phyloP scores from a whole-genome alignment of 208 protist genomes.

The Acanthamoeba rhysodes region DNA sequence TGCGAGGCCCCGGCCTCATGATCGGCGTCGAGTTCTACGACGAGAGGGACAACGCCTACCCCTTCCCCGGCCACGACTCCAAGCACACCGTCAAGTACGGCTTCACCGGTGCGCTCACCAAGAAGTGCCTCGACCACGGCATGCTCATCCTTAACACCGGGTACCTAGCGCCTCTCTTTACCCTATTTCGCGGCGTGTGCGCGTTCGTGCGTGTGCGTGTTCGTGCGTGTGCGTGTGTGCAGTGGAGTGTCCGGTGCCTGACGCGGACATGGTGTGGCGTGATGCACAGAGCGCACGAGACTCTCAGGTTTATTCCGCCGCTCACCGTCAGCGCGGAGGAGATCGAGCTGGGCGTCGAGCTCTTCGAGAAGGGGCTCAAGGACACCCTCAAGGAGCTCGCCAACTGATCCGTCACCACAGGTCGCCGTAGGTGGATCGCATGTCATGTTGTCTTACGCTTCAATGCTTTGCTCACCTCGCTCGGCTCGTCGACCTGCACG shows the following conservation, averaged over 20 bases:
- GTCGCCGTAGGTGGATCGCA: too few species aligned
- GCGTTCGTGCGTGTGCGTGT: too few species aligned
- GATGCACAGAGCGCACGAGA: constrained; percentile 76
- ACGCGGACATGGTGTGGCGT: not conserved
- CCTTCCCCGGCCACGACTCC: constrained; percentile 60
- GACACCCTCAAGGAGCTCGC: constrained; percentile 63
- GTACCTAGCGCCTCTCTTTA: not conserved
- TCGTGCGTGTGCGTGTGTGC: not conserved
- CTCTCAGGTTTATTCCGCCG: constrained; percentile 84
- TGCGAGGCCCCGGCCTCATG: constrained; percentile 83
- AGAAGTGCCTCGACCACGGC: constrained; percentile 42
- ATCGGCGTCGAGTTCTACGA: constrained; percentile 83
- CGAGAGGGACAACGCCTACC: constrained; percentile 55
- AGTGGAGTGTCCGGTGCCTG: not conserved
- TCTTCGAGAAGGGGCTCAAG: constrained; percentile 78
- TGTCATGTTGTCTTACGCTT: too few species aligned
- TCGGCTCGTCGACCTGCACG: too few species aligned
- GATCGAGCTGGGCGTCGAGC: constrained; percentile 73
- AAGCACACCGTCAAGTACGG: constrained; percentile 69
- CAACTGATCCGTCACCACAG: not conserved
- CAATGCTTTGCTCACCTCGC: too few species aligned
- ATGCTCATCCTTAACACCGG: constrained; percentile 80
- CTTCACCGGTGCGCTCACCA: constrained; percentile 36
- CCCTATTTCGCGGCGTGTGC: not conserved
- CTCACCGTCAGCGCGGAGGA: constrained; percentile 80